Evolutionary conservation across 306 rosid genomes (phyloP), one percentile per base, ranked within the genome.

Genomic region (Quercus bicolor): DNA sequence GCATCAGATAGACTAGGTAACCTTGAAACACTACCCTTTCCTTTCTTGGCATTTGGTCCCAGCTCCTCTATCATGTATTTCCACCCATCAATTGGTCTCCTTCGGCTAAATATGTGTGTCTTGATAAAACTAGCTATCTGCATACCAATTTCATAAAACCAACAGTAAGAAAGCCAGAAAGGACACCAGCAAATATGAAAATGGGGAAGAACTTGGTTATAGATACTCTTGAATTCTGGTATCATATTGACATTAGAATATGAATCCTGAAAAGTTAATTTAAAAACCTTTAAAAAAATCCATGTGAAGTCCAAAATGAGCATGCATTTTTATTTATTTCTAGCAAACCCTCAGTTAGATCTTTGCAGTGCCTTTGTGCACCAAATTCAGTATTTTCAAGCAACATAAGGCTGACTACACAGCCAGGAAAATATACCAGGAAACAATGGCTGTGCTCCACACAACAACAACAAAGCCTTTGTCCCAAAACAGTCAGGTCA

Each of bases 81-180:
- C 98, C 98, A 92, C 55, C 98, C 98, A 77, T 95, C 98, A 28
- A 92, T 87, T 26, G 98, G 98, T 82, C 98, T 87, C 82, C 97
- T 87, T 77, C 98, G 81, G 84, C 98, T 95, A 81, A 95, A 95
- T 82, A 95, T 91, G 84, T 92, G 97, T 45, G 95, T 88, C 90
- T 95, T 92, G 88, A 92, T 91, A 71, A 92, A 95, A 88, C 98
- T 95, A 76, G 98, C 97, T 68, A 95, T 95, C 98, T 95, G 97
- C 87, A 78, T 23, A 70, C 48, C 75, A 64, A 60, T 34, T 57
- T 21, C 61, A 75, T 51, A 64, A 51, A 33, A 79, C 64, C 54
- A 62, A 31, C 14, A 4, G 8, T 33, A 45, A 74, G 77, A 48
- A 79, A 12, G 12, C 31, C 16, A 19, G 33, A 52, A n/a, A 40